Conservation (phyloP, 1,284 basidiomycete genomes). For the Sphaerobolus stellatus region DNA sequence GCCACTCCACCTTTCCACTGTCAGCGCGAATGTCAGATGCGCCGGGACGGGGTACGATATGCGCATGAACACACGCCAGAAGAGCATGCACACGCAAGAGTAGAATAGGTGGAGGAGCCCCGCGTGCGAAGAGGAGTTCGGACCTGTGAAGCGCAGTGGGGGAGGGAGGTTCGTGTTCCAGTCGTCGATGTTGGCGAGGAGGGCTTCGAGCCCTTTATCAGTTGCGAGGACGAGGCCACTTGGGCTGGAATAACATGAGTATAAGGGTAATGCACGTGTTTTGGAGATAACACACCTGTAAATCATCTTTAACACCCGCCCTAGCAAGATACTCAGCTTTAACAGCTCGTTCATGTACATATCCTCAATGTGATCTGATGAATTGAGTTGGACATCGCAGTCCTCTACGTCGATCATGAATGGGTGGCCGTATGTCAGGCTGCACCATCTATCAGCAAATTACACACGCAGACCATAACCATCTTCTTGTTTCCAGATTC, state of each 20-base stretch:
- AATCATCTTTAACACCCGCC: constrained; percentile 86
- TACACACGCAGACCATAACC: constrained; percentile 89
- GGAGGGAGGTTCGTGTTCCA: constrained; percentile 80
- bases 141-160: constrained; percentile 70
- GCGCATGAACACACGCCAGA: constrained; percentile 94
- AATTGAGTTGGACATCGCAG: constrained; percentile 88
- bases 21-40: constrained; percentile 82
- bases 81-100: constrained; percentile 85
- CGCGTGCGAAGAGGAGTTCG: constrained; percentile 60
- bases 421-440: constrained; percentile 80
- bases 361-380: constrained; percentile 68
- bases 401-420: constrained; percentile 92
- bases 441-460: constrained; percentile 90
- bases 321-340: constrained; percentile 83
- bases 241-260: constrained; percentile 49
- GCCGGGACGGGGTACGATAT: constrained; percentile 85
- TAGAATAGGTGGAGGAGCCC: constrained; percentile 85
- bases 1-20: constrained; percentile 74
- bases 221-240: constrained; percentile 81
- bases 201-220: constrained; percentile 68
- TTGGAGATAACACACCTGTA: constrained; percentile 58
- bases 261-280: constrained; percentile 16
- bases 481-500: constrained; percentile 76
- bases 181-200: constrained; percentile 72
- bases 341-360: constrained; percentile 85